Base-by-base conservation (phyloP, 495 filamentous ascomycete species). In the Daldinia bambusicola region DNA sequence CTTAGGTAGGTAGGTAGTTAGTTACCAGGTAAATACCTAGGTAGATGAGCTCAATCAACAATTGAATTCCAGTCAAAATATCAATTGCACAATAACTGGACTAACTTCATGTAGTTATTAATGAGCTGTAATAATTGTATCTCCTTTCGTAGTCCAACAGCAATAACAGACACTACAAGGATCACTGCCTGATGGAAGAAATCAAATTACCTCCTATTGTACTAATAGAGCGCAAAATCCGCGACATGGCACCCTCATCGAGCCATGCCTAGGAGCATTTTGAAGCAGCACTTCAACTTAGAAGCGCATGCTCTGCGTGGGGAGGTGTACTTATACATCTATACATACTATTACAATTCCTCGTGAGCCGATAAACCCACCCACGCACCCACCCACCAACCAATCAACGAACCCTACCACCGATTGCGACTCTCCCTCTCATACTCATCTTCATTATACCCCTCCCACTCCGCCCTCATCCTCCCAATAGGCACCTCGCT, bases 381-480 rank as follows among this genome's bases (percentile, higher is more conserved):
- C n/a, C n/a, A n/a, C n/a, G n/a, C n/a, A n/a, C n/a, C n/a, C n/a
- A n/a, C n/a, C n/a, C n/a, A n/a, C n/a, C n/a, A n/a, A n/a, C n/a
- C n/a, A n/a, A n/a, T n/a, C n/a, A n/a, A n/a, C n/a, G n/a, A n/a
- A 18, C 34, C 0, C 2, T 55, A 4, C 71, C 72, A 74, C 9
- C 64, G 72, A 41, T 16, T 38, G 6, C 60, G 61, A 51, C 20
- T 66, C 14, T 62, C 51, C 13, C 61, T 30, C 50, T 74, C 74
- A 18, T 74, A 71, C 57, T 57, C 52, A 2, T 38, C n/a, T 63
- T 63, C 43, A 3, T 13, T 69, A 16, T 74, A 74, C 0, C 52
- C 38, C 18, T 75, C 45, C 78, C 77, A 81, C 64, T 74, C 52
- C 0, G 36, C 13, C 52, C 56, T 68, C 78, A 80, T 77, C 1